phyloP scores from a whole-genome alignment of 257 asterid species.

The Fraxinus excelsior region DNA sequence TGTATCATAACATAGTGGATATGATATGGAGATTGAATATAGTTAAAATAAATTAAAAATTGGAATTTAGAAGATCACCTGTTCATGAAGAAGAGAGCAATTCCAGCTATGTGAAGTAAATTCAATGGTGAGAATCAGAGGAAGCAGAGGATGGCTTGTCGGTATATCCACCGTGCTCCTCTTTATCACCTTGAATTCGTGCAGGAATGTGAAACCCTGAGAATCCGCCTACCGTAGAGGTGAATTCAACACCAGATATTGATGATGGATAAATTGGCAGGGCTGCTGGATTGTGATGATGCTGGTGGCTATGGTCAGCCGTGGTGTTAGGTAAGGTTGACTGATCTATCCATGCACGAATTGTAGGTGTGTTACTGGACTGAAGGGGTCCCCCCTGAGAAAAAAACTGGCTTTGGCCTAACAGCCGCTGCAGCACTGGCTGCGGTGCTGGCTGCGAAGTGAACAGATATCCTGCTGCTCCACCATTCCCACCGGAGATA shows the following conservation, averaged over 20 bases:
- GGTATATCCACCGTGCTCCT: slow-evolving; percentile 93
- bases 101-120: slow-evolving; percentile 28
- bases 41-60: background rate
- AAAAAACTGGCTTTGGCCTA: slow-evolving; percentile 61
- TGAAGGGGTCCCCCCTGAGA: slow-evolving; percentile 99
- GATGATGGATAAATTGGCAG: slow-evolving; percentile 66
- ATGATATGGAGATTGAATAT: background rate
- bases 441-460: slow-evolving; percentile 34
- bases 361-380: slow-evolving; percentile 95
- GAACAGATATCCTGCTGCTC: slow-evolving; percentile 46
- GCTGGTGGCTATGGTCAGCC: slow-evolving; percentile 49
- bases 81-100: slow-evolving; percentile 22
- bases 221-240: slow-evolving; percentile 65
- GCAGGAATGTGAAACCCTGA: slow-evolving; percentile 86
- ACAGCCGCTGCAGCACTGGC: slow-evolving; percentile 61
- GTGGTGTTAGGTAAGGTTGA: slow-evolving; percentile 42
- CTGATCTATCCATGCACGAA: slow-evolving; percentile 96
- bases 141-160: slow-evolving; percentile 80
- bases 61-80: slow-evolving; percentile 23
- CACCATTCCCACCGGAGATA: slow-evolving; percentile 34
- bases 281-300: slow-evolving; percentile 41
- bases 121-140: slow-evolving; percentile 91
- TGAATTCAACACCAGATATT: slow-evolving; percentile 57
- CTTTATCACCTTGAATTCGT: slow-evolving; percentile 96
- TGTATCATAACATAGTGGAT: background rate